Evolutionary conservation across 139 green algal genomes (phyloP).

Genomic region (Pycnococcus provasolii): DNA sequence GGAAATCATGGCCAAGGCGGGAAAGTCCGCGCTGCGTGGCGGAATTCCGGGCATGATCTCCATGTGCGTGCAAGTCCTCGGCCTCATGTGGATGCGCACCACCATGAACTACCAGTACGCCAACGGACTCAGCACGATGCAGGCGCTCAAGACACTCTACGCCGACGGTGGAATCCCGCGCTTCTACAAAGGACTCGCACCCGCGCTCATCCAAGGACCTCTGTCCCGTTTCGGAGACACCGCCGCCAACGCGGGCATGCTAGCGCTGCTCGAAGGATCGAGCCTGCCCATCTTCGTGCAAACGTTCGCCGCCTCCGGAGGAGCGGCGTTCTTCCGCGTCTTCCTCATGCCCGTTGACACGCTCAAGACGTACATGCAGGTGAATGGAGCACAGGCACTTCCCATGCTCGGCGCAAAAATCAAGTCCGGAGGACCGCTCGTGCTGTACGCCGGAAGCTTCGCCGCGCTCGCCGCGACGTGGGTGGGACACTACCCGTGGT

Average conservation of each 20-base stretch:
- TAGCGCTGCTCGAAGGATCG: conserved; percentile 60
- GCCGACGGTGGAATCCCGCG: conserved; percentile 63
- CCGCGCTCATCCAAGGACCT: conserved; percentile 51
- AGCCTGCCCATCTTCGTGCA: conserved; percentile 63
- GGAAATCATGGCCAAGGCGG: neutral
- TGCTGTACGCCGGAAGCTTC: conserved; percentile 71
- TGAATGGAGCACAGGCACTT: conserved; percentile 57
- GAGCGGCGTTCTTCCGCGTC: conserved; percentile 67
- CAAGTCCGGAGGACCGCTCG: conserved; percentile 45
- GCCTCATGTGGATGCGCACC: conserved; percentile 81
- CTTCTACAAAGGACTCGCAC: conserved; percentile 79
- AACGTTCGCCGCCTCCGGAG: conserved; percentile 55
- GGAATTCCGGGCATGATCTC: neutral
- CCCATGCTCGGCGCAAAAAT: conserved; percentile 56
- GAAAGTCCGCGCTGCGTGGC: neutral
- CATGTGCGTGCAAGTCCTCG: conserved; percentile 38
- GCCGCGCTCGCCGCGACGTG: conserved; percentile 68
- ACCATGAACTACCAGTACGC: conserved; percentile 70
- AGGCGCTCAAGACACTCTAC: conserved; percentile 64
- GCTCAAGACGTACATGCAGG: conserved; percentile 86
- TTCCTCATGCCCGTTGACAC: conserved; percentile 84
- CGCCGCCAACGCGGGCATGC: conserved; percentile 75
- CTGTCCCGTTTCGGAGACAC: conserved; percentile 84
- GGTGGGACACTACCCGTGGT: conserved; percentile 88
- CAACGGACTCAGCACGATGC: conserved; percentile 51